Evolutionary conservation across 2,329 filamentous ascomycete genomes (phyloP), one percentile per base, ranked within the genome.

Genomic region (Ascochyta koolunga): DNA sequence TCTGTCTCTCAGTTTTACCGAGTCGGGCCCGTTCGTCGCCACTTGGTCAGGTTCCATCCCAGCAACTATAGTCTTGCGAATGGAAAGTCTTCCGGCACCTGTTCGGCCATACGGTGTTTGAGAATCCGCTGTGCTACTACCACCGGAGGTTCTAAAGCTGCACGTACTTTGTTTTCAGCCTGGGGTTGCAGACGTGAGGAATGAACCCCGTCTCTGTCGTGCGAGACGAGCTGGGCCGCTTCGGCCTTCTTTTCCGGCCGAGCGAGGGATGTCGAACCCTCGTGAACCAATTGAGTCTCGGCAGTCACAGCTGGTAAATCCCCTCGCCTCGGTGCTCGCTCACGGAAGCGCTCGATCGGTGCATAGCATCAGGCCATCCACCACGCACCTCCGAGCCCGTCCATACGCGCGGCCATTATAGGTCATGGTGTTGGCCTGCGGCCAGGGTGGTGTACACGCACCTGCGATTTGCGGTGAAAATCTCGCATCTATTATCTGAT

Each of bases 71-170:
- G n/a, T n/a, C n/a, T n/a, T n/a, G n/a, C n/a, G n/a, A 21, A 21
- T 21, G 32, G 39, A 36, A 43, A 11, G 13, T 8, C 5, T 7
- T 31, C 21, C 39, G 32, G 50, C 44, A 8, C 13, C 32, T 41
- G n/a, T 31, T 25, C 35, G 15, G 38, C 37, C 45, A 42, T 16
- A 35, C 22, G 15, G 10, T 16, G 29, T 46, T 10, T 44, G 18
- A 40, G 33, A 40, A 43, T 35, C 7, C 21, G 29, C 15, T 35
- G 24, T 39, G 13, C 52, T 29, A 55, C 31, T 31, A 19, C 40
- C 44, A 45, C 43, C 22, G 25, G n/a, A 36, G 41, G 16, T 19
- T 31, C 32, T 36, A 32, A 32, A 39, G 22, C 36, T 54, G 54
- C 39, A 49, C 18, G 18, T 33, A 40, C 9, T 27, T 37, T 39